phyloP scores from a whole-genome alignment of 1,284 basidiomycete genomes.

The Phylloporus sp. region DNA sequence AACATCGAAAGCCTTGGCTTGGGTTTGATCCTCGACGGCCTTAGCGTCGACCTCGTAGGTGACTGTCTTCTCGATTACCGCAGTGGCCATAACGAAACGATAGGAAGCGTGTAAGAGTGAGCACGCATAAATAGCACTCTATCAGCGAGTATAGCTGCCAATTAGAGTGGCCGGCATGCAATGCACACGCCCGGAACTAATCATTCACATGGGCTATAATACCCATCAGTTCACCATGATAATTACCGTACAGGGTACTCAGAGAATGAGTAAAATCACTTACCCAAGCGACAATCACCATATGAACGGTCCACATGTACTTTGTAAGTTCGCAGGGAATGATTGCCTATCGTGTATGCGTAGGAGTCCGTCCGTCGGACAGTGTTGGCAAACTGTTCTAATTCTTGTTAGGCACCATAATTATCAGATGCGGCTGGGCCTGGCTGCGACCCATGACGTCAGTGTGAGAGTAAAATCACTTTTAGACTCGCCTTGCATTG shows the following conservation, averaged over 20 bases:
- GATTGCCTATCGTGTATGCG: too few relatives aligned
- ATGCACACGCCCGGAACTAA: not conserved
- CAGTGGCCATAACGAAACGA: slow-evolving; percentile 24
- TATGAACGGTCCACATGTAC: too few relatives aligned
- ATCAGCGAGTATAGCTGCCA: not conserved
- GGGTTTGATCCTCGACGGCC: slow-evolving; percentile 22
- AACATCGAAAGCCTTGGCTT: not conserved
- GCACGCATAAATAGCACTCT: not conserved
- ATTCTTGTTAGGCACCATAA: too few relatives aligned
- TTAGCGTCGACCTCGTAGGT: slow-evolving; percentile 10
- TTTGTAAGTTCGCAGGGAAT: too few relatives aligned
- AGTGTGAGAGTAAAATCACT: too few relatives aligned
- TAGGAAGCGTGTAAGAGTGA: not conserved
- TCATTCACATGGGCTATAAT: not conserved
- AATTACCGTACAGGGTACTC: not conserved
- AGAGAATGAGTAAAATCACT: not conserved
- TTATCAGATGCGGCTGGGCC: too few relatives aligned
- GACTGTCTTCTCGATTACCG: slow-evolving; percentile 4
- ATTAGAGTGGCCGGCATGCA: not conserved
- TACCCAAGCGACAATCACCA: too few relatives aligned
- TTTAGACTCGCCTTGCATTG: too few relatives aligned
- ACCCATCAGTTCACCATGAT: not conserved
- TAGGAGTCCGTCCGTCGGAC: too few relatives aligned
- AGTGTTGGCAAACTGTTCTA: too few relatives aligned
- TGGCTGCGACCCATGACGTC: too few relatives aligned